Evolutionary conservation across 176 grass and related monocot species (phyloP).

Genomic region (Phoenix roebelenii): DNA sequence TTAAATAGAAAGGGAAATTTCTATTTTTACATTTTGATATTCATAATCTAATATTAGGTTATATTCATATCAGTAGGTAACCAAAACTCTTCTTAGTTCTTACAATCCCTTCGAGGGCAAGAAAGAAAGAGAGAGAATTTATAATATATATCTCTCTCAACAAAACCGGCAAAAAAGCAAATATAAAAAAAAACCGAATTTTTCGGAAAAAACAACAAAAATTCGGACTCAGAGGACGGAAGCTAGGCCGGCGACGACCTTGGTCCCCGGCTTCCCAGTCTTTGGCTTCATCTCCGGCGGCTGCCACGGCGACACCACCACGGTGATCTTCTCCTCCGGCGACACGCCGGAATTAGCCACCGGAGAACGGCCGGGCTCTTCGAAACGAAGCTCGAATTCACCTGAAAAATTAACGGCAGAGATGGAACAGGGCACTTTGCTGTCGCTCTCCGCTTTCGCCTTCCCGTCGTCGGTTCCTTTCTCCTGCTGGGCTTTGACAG

Average conservation of each 20-base stretch:
- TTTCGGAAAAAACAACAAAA: no score
- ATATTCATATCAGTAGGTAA: no score
- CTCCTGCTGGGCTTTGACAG: neutral
- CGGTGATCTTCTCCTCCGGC: slow-evolving; percentile 27
- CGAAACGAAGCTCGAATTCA: slow-evolving; percentile 35
- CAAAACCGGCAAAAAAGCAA: no score
- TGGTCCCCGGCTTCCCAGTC: neutral
- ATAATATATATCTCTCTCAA: no score
- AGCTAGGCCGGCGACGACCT: slow-evolving; percentile 62
- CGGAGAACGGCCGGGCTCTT: neutral
- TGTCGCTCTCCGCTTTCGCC: neutral
- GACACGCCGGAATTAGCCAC: no score
- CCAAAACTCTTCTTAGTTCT: no score
- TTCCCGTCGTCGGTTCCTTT: neutral
- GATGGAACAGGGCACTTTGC: slow-evolving; percentile 24
- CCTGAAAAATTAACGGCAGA: slow-evolving; percentile 32
- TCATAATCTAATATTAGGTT: no score
- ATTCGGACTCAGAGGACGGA: slow-evolving; percentile 49
- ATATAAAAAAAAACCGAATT: no score
- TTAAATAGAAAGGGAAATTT: no score
- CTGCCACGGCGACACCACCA: slow-evolving; percentile 42
- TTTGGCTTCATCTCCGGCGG: slow-evolving; percentile 30
- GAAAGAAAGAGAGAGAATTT: no score
- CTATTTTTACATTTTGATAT: no score
- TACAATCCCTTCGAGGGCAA: no score